Evolutionary conservation across 2,329 filamentous ascomycete species (phyloP), one percentile per base, ranked within the genome.

Genomic region (Dactylellina parvicollis): DNA sequence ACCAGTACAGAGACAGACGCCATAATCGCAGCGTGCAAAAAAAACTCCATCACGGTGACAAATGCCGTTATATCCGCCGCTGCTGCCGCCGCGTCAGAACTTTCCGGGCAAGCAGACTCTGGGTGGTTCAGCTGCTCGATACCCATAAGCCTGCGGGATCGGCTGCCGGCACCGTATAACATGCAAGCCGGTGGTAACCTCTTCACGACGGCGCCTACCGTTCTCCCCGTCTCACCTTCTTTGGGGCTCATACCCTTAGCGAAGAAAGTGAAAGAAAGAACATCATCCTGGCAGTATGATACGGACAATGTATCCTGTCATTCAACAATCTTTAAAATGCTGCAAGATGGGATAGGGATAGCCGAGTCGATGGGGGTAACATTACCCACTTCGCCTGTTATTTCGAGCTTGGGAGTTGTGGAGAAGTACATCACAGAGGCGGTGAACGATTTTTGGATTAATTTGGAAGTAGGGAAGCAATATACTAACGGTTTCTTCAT

Each of bases 361-460:
- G n/a, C n/a, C n/a, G n/a, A n/a, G n/a, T n/a, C n/a, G n/a, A n/a
- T n/a, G 7, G 26, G 16, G 12, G 42, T 34, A n/a, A n/a, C n/a
- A n/a, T n/a, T n/a, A n/a, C n/a, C n/a, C n/a, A n/a, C n/a, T n/a
- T n/a, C n/a, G n/a, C n/a, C n/a, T 2, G 5, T 34, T 8, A 38
- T 60, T 8, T 49, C 40, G 9, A 52, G 46, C 26, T 24, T 64
- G 14, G 59, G 59, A 26, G 18, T 64, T 18, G 28, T 64, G 8
- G 59, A 64, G 28, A 64, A 55, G 28, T 46, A 64, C 44, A 22
- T 64, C 18, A 64, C 46, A 3, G 47, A 64, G 34, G 36, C 47
- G 3, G n/a, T 64, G 14, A 36, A 54, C 8, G 59, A 64, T 38
- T 64, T 52, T 54, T 64, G 59, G 47, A 54, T 64, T 24, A 65